Evolutionary conservation across 2,329 filamentous ascomycete genomes (phyloP).

Genomic region (Trichoderma atrobrunneum): DNA sequence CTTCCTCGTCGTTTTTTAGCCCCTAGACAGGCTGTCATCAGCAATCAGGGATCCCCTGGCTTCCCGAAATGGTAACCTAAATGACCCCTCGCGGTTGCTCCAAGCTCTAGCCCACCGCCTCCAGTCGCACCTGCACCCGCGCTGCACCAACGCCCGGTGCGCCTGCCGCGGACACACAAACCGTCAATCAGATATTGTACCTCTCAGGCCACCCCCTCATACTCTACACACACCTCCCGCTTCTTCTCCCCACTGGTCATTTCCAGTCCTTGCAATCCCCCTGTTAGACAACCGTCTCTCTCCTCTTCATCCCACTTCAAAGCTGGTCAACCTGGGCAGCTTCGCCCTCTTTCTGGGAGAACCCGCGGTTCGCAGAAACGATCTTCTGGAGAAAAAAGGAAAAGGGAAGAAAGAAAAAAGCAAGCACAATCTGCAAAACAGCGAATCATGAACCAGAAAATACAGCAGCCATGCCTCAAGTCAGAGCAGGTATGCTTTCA

Average conservation of each 20-base stretch:
- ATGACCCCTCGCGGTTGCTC: neutral
- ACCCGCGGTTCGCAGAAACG: neutral
- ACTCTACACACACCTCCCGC: neutral
- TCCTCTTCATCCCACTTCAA: neutral
- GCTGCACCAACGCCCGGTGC: neutral
- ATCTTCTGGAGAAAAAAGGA: neutral
- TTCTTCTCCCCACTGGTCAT: neutral
- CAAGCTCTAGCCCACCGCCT: neutral
- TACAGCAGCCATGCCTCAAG: neutral
- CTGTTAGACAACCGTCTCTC: neutral
- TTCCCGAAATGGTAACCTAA: conserved; percentile 10
- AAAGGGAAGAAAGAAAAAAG: neutral
- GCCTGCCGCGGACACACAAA: neutral
- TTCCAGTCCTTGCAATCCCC: neutral
- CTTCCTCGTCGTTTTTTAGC: neutral
- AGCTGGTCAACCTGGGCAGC: neutral
- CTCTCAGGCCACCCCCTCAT: neutral
- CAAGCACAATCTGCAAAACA: neutral
- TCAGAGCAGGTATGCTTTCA: neutral
- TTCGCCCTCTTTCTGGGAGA: neutral
- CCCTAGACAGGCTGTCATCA: neutral
- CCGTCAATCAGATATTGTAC: neutral
- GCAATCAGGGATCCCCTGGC: conserved; percentile 7
- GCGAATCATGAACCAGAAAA: neutral
- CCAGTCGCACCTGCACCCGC: neutral